These are phyloP conservation scores for Chaetomidium leptoderma DNA, from an alignment of 495 filamentous ascomycete genomes.

Conservation along the genomic window DNA sequence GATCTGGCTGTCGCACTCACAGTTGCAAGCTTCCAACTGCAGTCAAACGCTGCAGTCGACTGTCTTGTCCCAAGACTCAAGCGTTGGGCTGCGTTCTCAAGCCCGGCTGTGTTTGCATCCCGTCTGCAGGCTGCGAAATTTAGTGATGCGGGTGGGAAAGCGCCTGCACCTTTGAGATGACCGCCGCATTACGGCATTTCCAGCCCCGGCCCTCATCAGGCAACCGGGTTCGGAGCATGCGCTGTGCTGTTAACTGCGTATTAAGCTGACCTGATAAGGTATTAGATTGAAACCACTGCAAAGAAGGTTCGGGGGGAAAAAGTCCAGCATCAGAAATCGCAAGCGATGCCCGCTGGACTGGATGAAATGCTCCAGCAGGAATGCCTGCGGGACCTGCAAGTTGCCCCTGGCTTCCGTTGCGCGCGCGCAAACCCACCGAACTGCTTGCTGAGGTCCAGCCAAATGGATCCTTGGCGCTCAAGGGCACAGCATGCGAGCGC, in stretches of 20 bases:
- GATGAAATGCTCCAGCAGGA: not conserved
- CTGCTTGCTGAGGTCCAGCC: conserved; percentile 1
- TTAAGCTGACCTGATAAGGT: too few species aligned
- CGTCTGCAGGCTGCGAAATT: not conserved
- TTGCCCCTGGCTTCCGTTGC: not conserved
- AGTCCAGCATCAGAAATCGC: conserved; percentile 1
- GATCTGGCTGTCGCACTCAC: not conserved
- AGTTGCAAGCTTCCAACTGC: too few species aligned
- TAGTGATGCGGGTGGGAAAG: not conserved
- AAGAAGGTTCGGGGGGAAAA: not conserved
- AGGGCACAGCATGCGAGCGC: conserved; percentile 15
- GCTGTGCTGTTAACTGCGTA: too few species aligned
- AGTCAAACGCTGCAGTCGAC: not conserved
- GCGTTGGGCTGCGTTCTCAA: not conserved
- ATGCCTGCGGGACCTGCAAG: not conserved
- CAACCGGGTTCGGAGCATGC: not conserved
- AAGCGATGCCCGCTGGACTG: conserved; percentile 10
- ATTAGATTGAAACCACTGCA: not conserved
- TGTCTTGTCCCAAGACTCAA: not conserved
- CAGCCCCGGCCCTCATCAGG: not conserved
- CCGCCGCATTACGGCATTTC: conserved; percentile 15
- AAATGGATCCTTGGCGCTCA: conserved; percentile 15
- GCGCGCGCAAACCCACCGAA: not conserved
- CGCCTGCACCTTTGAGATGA: not conserved
- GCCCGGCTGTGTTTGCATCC: not conserved